Base-by-base conservation (phyloP, 306 rosid species). In the Urtica urens region DNA sequence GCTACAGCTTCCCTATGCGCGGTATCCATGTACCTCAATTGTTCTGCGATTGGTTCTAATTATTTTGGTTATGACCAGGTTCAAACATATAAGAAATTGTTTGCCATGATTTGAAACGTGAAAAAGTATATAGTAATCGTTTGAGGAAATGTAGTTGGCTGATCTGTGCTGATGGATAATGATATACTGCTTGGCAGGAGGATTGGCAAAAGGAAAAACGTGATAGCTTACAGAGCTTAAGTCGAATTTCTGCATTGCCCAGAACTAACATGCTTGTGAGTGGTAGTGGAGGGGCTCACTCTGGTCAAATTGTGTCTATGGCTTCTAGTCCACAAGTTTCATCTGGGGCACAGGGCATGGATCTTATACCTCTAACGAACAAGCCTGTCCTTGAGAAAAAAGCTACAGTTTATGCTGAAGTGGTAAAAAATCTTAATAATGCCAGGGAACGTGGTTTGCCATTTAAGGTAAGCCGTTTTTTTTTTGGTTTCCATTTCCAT, bases 181-280 rank as follows among this genome's bases (percentile, higher is more conserved):
- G 58, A 68, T 46, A 59, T 63, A 44, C 44, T 80, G 51, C 58
- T 39, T 64, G 53, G 52, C 80, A 90, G 99, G 99, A 85, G 71
- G 95, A 90, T 67, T 90, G 99, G 95, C 93, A 81, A 68, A 90
- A 81, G 60, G 99, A 81, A 71, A 90, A 82, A 50, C 85, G 99
- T 49, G 99, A 84, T 73, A 81, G 82, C 67, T 87, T 85, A 62
- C 99, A 81, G 78, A 90, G 94, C 72, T 73, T 90, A 58, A 85
- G 79, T 63, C 73, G 86, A 53, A 85, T 90, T 75, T 90, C 95
- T 53, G 67, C 83, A 24, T 73, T 90, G 67, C 99, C 99, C 9
- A 71, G 87, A 77, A 75, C 94, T 38, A 82, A 85, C 58, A 70
- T 73, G 71, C 67, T 64, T 40, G 68, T 72, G 57, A 58, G 65